Base-by-base conservation (phyloP, 176 grass and related monocot genomes). In the Oropetium thomaeum region DNA sequence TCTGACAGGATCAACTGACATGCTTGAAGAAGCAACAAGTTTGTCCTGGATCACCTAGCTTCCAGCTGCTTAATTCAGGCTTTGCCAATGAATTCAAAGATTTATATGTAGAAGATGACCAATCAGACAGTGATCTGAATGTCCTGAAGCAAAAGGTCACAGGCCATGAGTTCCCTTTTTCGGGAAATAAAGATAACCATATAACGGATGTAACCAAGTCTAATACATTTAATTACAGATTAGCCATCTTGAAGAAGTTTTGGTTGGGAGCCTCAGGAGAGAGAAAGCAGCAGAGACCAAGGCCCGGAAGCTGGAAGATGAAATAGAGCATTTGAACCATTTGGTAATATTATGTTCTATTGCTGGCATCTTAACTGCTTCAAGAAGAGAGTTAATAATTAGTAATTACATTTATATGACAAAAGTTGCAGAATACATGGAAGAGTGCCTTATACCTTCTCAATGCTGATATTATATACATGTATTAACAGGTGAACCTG, bases 201-300 rank as follows among this genome's bases (percentile, higher is more conserved):
- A 66, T 72, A 35, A 58, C 19, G 37, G 0, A 15, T 5, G 53
- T 30, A 29, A 62, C 23, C 30, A 68, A 83, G 58, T 39, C 39
- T 72, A 28, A 42, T 72, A 59, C 42, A 77, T 58, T 7, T 61
- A 60, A 62, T 71, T 65, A 47, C 88, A 93, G 95, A 64, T 93
- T 85, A 79, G 31, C 27, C 76, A 91, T 58, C 78, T 93, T 32
- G 95, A 97, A 87, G 61, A 76, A 83, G 79, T 87, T 71, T 91
- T 97, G 70, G 62, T 67, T 63, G 84, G 90, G 28, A 90, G 90
- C 79, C 71, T 97, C 63, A 87, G 90, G 84, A 97, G 95, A 83
- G 95, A 97, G 51, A 97, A 85, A 81, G 82, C 84, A 57, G 62
- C 74, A 32, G 90, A 93, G 47, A 60, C 67, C 30, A 89, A 87